Percentiles rank a stretch among this genome's conserved stretches.
phyloP scores from a whole-genome alignment of 352 stramenopile genomes.

The Phytophthora ramorum region DNA sequence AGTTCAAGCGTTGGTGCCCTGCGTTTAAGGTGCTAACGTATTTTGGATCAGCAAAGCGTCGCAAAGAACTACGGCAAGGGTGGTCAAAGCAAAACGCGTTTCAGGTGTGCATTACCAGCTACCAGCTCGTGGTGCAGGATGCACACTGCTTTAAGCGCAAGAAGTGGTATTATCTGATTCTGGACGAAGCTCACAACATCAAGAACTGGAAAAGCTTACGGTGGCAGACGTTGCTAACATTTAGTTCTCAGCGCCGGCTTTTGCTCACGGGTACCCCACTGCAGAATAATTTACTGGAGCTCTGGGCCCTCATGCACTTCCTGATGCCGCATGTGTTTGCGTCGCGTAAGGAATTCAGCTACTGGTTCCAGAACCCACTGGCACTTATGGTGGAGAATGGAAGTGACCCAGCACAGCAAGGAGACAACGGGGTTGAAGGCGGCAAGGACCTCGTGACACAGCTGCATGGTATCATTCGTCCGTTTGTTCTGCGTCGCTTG shows the following conservation, averaged over 20 bases:
- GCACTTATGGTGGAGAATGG: conserved; percentile 80
- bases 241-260: conserved; percentile 94
- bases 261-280: conserved; percentile 98
- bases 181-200: conserved; percentile 99
- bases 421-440: conserved; percentile 30
- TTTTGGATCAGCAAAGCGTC: conserved; percentile 96
- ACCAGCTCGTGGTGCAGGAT: conserved; percentile 98
- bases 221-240: conserved; percentile 98
- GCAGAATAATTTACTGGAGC: conserved; percentile 98
- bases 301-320: conserved; percentile 99
- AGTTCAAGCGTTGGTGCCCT: conserved; percentile 98
- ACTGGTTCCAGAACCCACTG: conserved; percentile 98
- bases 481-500: conserved; percentile 96
- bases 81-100: conserved; percentile 98
- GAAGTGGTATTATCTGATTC: conserved; percentile 99
- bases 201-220: conserved; percentile 99
- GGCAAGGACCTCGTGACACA: conserved; percentile 87
- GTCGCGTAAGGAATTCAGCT: conserved; percentile 95
- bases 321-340: conserved; percentile 98
- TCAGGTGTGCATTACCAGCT: conserved; percentile 99
- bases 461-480: conserved; percentile 97
- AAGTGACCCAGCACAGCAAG: conserved; percentile 79
- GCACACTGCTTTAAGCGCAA: conserved; percentile 97
- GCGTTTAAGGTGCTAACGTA: conserved; percentile 99
- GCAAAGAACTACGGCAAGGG: conserved; percentile 91